Evolutionary conservation across 163 green algal species (phyloP), one percentile per base, ranked within the genome.

Genomic region (Prototheca wickerhamii): DNA sequence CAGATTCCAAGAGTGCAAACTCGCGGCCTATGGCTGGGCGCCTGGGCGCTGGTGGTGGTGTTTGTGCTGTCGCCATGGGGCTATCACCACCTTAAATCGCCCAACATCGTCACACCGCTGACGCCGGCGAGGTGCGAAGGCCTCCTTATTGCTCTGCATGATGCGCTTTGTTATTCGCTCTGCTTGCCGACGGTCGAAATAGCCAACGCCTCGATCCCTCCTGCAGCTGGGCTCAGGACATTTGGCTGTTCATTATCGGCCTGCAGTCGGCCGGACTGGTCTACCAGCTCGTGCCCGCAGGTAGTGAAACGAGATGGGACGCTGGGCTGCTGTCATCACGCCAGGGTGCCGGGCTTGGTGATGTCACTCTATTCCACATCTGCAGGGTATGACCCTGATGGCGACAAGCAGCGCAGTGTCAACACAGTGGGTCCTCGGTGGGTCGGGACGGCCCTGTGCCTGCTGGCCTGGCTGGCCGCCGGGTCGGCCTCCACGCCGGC

Each of bases 301-400:
- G 37, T 44, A 44, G 37, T 10, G 37, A 15, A 1, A 21, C 37
- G 15, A 21, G 15, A 10, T 44, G 10, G 15, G 10, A 15, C 37
- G 10, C 37, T 44, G 37, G 10, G 10, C 37, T 44, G 37, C 37
- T 44, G 37, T 44, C 0, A 21, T 15, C 37, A 10, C 15, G 10
- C 37, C 10, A 44, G 37, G 15, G 37, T 44, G n/a, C n/a, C n/a
- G n/a, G n/a, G 10, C 15, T 15, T 44, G 37, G 15, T 10, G 10
- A 44, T 44, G 10, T 15, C 10, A 0, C 37, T 15, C 37, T 44
- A 10, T 44, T 15, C 37, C 15, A 44, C 37, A 10, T 44, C 10
- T 31, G 7, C 1, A 63, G 56, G 56, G 8, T 63, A 63, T 10
- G 56, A 63, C 10, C 56, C 56, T 42, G 56, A 63, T 63, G 56